These are phyloP conservation scores for Glycine soja DNA, from an alignment of 306 rosid species.

Conservation along the genomic window DNA sequence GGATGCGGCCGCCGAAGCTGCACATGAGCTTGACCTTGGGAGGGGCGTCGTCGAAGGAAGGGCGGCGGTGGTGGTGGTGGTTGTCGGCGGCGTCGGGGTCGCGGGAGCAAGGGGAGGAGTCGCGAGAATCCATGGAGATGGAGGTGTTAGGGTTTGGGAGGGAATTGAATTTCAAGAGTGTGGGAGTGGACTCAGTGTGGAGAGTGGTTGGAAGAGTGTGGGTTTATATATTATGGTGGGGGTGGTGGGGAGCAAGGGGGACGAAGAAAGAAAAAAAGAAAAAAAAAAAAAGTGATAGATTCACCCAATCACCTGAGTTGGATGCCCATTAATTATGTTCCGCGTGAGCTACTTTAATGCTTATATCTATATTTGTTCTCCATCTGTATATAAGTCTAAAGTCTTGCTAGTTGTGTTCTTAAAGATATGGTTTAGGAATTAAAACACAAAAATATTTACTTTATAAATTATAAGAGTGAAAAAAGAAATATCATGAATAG, in stretches of 20 bases:
- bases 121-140: slow-evolving; percentile 73
- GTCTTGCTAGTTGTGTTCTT: no score
- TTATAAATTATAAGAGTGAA: no score
- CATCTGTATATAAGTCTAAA: no score
- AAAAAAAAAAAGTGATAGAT: not conserved
- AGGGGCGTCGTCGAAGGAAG: slow-evolving; percentile 55
- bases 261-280: not conserved
- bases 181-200: no score
- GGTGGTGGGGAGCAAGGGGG: not conserved
- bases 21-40: slow-evolving; percentile 81
- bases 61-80: not conserved
- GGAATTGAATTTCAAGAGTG: not conserved
- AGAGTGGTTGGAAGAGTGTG: not conserved
- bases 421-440: no score
- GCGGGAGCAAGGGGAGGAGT: slow-evolving; percentile 81
- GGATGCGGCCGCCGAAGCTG: slow-evolving; percentile 88
- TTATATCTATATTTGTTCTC: no score
- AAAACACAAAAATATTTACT: no score
- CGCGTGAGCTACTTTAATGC: no score
- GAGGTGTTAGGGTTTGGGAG: not conserved
- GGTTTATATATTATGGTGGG: not conserved
- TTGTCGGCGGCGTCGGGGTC: slow-evolving; percentile 59
- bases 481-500: no score
- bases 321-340: not conserved
- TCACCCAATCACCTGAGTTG: not conserved